These are phyloP conservation scores for Apophysomyces trapeziformis DNA, from an alignment of 371 early-diverging fungal genomes.

Conservation along the genomic window DNA sequence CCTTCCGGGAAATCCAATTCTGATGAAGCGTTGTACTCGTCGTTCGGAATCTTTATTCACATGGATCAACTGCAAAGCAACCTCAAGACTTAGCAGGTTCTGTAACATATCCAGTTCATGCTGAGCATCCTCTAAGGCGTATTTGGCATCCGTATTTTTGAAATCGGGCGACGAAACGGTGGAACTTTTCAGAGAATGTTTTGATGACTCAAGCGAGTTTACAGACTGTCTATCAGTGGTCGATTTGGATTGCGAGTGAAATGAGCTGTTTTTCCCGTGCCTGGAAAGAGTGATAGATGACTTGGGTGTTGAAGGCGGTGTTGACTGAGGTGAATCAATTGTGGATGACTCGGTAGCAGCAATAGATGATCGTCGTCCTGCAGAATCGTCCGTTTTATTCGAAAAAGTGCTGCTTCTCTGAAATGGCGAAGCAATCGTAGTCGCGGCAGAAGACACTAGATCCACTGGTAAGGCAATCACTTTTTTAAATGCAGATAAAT, in stretches of 20 bases:
- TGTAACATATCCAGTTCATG: conserved; percentile 61
- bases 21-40: conserved; percentile 50
- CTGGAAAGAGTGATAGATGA: conserved; percentile 14
- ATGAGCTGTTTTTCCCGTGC: conserved; percentile 1
- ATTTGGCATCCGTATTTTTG: conserved; percentile 13
- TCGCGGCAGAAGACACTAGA: conserved; percentile 52
- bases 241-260: conserved; percentile 10
- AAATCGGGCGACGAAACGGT: conserved; percentile 13
- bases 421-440: conserved; percentile 36
- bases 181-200: conserved; percentile 14
- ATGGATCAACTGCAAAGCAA: conserved; percentile 80
- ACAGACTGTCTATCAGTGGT: background rate
- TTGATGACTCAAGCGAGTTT: conserved; percentile 22
- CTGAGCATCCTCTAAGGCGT: conserved; percentile 21
- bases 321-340: conserved; percentile 19
- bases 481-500: conserved; percentile 54
- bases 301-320: conserved; percentile 26
- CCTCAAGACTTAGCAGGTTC: conserved; percentile 73
- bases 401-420: conserved; percentile 16
- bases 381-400: conserved; percentile 17
- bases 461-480: conserved; percentile 51
- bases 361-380: conserved; percentile 4
- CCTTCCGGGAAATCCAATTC: conserved; percentile 34
- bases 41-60: conserved; percentile 79
- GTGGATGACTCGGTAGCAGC: conserved; percentile 8